phyloP scores from a whole-genome alignment of 2,329 filamentous ascomycete genomes.

The Colletotrichum spinosum region DNA sequence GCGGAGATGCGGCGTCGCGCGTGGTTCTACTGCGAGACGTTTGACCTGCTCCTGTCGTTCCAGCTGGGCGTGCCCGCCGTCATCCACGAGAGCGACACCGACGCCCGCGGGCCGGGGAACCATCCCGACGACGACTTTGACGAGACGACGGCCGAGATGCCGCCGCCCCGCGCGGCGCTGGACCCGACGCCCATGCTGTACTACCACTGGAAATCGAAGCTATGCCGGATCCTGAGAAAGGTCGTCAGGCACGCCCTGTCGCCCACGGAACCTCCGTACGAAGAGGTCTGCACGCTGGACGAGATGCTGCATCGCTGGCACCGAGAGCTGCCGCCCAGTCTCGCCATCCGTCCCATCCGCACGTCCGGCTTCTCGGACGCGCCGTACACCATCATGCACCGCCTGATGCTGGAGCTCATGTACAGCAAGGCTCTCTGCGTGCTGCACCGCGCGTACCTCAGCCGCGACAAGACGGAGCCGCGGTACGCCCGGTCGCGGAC shows the following conservation, averaged over 20 bases:
- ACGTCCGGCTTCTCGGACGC: slow-evolving; percentile 56
- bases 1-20: slow-evolving; percentile 62
- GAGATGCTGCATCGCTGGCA: slow-evolving; percentile 53
- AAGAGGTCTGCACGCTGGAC: slow-evolving; percentile 49
- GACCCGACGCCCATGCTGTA: slow-evolving; percentile 58
- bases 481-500: slow-evolving; percentile 53
- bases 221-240: slow-evolving; percentile 56
- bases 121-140: slow-evolving; percentile 64
- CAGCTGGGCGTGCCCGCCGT: slow-evolving; percentile 66
- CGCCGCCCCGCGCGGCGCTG: slow-evolving; percentile 54
- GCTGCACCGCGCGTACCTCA: slow-evolving; percentile 61
- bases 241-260: slow-evolving; percentile 56
- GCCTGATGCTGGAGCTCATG: slow-evolving; percentile 60
- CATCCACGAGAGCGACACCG: slow-evolving; percentile 59
- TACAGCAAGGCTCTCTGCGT: slow-evolving; percentile 62
- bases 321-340: slow-evolving; percentile 51
- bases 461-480: slow-evolving; percentile 49
- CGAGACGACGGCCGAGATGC: slow-evolving; percentile 55
- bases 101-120: slow-evolving; percentile 59
- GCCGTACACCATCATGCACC: slow-evolving; percentile 59
- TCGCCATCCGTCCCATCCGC: slow-evolving; percentile 55
- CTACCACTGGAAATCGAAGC: slow-evolving; percentile 55
- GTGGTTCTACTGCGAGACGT: slow-evolving; percentile 61
- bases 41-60: slow-evolving; percentile 61
- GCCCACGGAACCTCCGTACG: slow-evolving; percentile 51